Percentiles rank a stretch among this genome's conserved stretches.
Conservation (phyloP, 768 basidiomycete species). For the Phylloporus arenicola region DNA sequence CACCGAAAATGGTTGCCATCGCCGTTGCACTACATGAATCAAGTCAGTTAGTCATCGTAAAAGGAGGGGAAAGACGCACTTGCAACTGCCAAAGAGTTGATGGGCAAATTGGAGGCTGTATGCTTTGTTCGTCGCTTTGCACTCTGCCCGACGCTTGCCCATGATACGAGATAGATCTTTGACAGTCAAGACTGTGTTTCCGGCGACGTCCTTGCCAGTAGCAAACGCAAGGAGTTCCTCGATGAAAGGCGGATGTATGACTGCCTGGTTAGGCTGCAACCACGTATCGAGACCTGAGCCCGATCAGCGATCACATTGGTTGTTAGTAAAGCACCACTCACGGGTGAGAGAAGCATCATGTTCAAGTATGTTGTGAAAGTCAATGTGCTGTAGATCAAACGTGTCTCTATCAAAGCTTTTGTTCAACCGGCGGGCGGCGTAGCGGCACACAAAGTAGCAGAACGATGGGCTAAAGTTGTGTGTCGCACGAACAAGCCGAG, state of each 20-base stretch:
- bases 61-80: constrained; percentile 41
- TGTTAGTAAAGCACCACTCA: constrained; percentile 6
- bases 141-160: constrained; percentile 56
- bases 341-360: constrained; percentile 26
- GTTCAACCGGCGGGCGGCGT: constrained; percentile 50
- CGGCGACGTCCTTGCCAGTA: constrained; percentile 50
- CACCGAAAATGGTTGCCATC: constrained; percentile 59
- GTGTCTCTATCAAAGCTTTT: constrained; percentile 51
- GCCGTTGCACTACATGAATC: constrained; percentile 47
- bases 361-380: constrained; percentile 11
- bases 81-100: constrained; percentile 59
- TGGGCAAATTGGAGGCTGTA: constrained; percentile 49
- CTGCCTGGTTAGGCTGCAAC: constrained; percentile 47
- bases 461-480: constrained; percentile 69
- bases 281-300: constrained; percentile 48
- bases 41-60: not conserved
- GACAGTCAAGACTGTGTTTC: constrained; percentile 43
- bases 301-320: not conserved
- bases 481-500: constrained; percentile 38
- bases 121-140: constrained; percentile 47
- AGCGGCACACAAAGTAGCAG: constrained; percentile 57
- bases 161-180: constrained; percentile 54
- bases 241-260: constrained; percentile 45
- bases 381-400: constrained; percentile 49
- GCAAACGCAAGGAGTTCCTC: constrained; percentile 53